A percentile compares a stretch with the other conserved stretches of the same genome.
phyloP scores from a whole-genome alignment of 2,329 filamentous ascomycete species.

The Leptographium flavum region DNA sequence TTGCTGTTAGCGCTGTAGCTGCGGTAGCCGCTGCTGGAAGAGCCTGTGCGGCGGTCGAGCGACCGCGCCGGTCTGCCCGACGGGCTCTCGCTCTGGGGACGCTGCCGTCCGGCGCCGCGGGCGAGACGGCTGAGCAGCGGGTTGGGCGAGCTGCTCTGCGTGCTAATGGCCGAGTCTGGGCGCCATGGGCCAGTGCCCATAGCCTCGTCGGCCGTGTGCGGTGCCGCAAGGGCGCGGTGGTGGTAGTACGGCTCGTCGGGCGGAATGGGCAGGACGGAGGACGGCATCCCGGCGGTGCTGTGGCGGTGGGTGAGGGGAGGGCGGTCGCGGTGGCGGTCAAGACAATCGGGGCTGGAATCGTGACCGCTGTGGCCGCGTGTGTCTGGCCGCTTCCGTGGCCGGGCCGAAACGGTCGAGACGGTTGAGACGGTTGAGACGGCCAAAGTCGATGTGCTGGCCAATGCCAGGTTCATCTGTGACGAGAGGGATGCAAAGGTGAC shows the following conservation, averaged over 20 bases:
- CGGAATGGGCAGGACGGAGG: not conserved
- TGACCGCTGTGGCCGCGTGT: no score
- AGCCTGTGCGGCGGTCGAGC: not conserved
- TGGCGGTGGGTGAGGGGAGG: not conserved
- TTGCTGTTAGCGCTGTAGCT: constrained; percentile 8
- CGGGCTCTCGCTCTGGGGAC: not conserved
- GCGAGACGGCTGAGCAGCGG: constrained; percentile 8
- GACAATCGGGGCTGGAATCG: no score
- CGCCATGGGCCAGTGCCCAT: not conserved
- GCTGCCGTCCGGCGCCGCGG: not conserved
- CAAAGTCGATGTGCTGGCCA: no score
- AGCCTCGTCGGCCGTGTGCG: not conserved
- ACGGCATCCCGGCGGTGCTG: not conserved
- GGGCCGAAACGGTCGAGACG: not conserved
- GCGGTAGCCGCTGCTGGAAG: constrained; percentile 2
- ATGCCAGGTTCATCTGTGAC: no score
- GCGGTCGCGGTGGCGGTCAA: not conserved
- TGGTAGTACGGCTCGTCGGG: not conserved
- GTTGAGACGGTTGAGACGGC: no score
- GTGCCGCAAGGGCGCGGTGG: not conserved
- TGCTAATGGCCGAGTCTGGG: not conserved
- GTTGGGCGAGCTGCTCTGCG: not conserved
- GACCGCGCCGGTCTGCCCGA: not conserved
- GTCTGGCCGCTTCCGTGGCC: not conserved
- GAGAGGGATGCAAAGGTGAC: no score